These are phyloP conservation scores for Pleurotus giganteus DNA, from an alignment of 768 basidiomycete genomes.

Conservation along the genomic window DNA sequence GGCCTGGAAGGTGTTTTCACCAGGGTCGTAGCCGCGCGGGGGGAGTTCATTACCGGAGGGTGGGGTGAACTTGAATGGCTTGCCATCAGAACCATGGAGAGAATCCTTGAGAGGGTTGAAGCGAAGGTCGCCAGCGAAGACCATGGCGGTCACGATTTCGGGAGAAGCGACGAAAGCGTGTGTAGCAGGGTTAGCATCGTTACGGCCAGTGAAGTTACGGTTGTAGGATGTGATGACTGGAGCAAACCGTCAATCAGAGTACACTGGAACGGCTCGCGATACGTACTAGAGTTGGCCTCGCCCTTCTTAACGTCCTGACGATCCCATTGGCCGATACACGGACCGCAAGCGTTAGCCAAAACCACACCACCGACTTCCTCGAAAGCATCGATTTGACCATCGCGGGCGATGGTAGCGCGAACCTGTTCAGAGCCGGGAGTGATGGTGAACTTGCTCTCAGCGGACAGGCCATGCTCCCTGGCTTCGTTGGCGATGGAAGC, in stretches of 20 bases:
- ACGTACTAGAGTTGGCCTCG: constrained; percentile 90
- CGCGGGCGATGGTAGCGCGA: constrained; percentile 95
- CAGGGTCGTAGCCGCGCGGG: constrained; percentile 93
- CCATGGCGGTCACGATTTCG: constrained; percentile 94
- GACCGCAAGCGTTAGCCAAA: constrained; percentile 97
- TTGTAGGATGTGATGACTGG: constrained; percentile 98
- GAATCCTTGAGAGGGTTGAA: constrained; percentile 97
- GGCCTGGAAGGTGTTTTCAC: constrained; percentile 95
- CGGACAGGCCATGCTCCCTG: constrained; percentile 76
- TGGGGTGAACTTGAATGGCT: constrained; percentile 94
- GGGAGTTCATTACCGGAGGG: constrained; percentile 93
- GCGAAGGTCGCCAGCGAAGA: constrained; percentile 89
- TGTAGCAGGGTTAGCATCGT: constrained; percentile 98
- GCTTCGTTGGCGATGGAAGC: constrained; percentile 93
- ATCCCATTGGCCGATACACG: constrained; percentile 99
- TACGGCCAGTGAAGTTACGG: constrained; percentile 99
- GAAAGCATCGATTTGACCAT: constrained; percentile 87
- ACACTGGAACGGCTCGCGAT: no score
- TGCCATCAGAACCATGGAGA: constrained; percentile 87
- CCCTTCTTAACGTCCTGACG: constrained; percentile 96
- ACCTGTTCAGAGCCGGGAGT: constrained; percentile 99
- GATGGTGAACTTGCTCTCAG: constrained; percentile 95
- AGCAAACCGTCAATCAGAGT: background rate
- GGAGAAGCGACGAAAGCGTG: constrained; percentile 95
- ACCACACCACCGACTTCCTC: constrained; percentile 90